Evolutionary conservation across 108 stramenopile species (phyloP), one percentile per base, ranked within the genome.

Genomic region (Cyclotella sp.): DNA sequence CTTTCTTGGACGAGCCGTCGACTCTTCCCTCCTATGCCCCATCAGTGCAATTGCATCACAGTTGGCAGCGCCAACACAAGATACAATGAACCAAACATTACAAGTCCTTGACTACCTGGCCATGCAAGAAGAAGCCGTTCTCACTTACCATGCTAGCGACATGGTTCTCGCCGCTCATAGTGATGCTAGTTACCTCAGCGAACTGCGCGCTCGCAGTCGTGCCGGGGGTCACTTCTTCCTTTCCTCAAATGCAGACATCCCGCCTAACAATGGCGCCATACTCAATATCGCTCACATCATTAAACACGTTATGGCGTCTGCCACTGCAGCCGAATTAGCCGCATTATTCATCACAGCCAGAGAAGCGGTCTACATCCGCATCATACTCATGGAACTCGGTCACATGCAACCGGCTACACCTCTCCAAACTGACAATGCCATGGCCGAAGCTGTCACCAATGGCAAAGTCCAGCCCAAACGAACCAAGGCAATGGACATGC

Each of bases 1-100:
- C 82, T 18, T 87, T 49, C 51, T 87, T 84, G 41, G 78, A 14
- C 65, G 79, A 29, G 78, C 76, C 14, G 66, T 82, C 44, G 82
- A 86, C 49, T 26, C 15, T 42, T 76, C 82, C 46, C 75, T 80
- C 47, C 47, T 49, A 16, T n/a, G 18, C 47, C 47, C 47, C 47
- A 49, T 49, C 47, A 49, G 47, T 49, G 63, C 41, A 80, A n/a
- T 29, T 41, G 10, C 85, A n/a, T 22, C 71, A 2, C 43, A 53
- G 42, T 77, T 77, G 70, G 22, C 77, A 7, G 15, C 49, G 21
- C 39, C 73, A 3, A 67, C 73, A 13, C 30, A 55, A 54, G 34
- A 68, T n/a, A 75, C 65, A 8, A 53, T 51, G 19, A 15, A 30
- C 18, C 24, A 55, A 39, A 75, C 30, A 68, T 67, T 16, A 65